These are phyloP conservation scores for Ganoderma boninense DNA, from an alignment of 1,284 basidiomycete genomes.

Conservation along the genomic window DNA sequence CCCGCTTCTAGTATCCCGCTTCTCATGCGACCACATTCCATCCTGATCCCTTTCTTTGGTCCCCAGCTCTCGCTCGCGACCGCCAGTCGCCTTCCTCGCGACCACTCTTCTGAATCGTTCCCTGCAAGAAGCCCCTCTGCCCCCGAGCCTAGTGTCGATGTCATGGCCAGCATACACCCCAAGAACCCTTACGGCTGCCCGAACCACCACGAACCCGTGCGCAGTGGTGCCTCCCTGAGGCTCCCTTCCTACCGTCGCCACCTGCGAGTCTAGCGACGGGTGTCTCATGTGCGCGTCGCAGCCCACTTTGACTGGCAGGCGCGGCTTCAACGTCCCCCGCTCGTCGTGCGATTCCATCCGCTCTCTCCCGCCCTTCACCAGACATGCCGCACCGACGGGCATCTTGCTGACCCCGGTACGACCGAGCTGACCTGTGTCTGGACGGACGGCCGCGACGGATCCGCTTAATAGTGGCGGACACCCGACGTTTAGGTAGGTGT, in stretches of 20 bases:
- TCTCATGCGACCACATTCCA: not conserved
- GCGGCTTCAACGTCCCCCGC: not conserved
- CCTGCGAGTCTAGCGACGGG: not conserved
- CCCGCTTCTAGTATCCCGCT: not conserved
- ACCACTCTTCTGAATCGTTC: not conserved
- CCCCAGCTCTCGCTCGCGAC: not conserved
- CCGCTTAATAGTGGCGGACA: no score
- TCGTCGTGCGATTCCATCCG: not conserved
- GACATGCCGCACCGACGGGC: not conserved
- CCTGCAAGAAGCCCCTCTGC: not conserved
- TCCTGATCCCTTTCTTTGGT: no score
- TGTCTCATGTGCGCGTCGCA: not conserved
- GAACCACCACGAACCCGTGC: not conserved
- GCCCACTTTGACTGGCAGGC: not conserved
- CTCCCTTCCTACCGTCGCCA: no score
- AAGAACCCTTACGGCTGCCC: not conserved
- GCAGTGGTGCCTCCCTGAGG: not conserved
- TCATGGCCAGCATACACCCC: not conserved
- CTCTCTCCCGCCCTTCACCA: not conserved
- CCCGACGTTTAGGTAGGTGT: no score
- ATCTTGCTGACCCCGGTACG: not conserved
- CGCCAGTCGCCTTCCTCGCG: not conserved
- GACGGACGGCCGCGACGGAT: no score
- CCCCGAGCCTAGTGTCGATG: no score
- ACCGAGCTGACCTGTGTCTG: no score